A percentile compares a stretch with the other conserved stretches of the same genome.
Evolutionary conservation across 768 basidiomycete species (phyloP).

Genomic region (Lactifluus piperatus): DNA sequence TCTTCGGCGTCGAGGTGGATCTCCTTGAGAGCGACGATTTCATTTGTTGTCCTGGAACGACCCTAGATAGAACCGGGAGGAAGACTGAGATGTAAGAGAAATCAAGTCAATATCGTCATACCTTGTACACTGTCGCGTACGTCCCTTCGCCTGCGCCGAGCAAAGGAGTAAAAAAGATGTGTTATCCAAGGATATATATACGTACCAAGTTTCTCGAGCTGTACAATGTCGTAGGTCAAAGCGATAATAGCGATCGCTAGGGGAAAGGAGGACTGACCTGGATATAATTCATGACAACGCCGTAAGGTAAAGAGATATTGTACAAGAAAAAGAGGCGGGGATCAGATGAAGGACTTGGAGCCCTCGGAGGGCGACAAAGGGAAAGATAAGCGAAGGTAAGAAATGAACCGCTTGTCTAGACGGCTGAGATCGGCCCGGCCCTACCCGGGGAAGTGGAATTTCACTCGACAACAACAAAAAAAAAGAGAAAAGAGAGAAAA

Average conservation of each 20-base stretch:
- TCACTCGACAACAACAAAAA: no score
- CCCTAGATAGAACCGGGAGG: constrained; percentile 42
- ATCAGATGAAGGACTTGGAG: neutral
- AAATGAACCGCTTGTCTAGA: neutral
- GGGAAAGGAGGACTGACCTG: constrained; percentile 37
- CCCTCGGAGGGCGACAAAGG: neutral
- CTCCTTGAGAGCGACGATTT: constrained; percentile 97
- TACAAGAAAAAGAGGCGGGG: neutral
- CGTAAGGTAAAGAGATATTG: neutral
- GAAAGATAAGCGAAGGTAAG: neutral
- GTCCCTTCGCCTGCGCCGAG: constrained; percentile 67
- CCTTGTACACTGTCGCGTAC: constrained; percentile 97
- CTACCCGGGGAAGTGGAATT: no score
- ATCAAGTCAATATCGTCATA: constrained; percentile 26
- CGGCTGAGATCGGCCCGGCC: neutral
- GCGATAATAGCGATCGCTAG: neutral
- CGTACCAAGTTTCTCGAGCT: constrained; percentile 84
- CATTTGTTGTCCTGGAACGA: constrained; percentile 93
- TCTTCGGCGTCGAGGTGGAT: constrained; percentile 99
- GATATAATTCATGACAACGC: constrained; percentile 44
- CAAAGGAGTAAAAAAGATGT: neutral
- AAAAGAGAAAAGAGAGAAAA: no score
- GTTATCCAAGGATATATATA: constrained; percentile 1
- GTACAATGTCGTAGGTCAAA: constrained; percentile 13
- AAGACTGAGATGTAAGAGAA: constrained; percentile 1